Evolutionary conservation across 139 green algal species (phyloP), one percentile per base, ranked within the genome.

Genomic region (Chlorella sp.): DNA sequence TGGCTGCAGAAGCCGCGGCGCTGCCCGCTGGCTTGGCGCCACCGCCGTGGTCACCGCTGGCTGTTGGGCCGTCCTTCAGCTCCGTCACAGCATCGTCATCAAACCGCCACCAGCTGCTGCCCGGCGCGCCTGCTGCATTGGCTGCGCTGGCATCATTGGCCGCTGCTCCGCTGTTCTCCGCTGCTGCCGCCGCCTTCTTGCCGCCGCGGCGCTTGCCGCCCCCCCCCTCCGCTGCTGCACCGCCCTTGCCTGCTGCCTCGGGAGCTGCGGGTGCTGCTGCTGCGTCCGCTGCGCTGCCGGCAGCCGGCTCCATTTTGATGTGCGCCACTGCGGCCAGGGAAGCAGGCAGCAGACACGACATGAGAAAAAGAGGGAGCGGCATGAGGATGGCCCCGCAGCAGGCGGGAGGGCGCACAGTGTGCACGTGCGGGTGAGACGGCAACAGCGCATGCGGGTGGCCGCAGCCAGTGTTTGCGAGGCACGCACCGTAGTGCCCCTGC

Each of bases 401-500:
- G n/a, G n/a, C n/a, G n/a, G n/a, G n/a, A n/a, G n/a, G n/a, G n/a
- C n/a, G n/a, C n/a, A n/a, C n/a, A n/a, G n/a, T n/a, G n/a, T n/a
- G n/a, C n/a, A n/a, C n/a, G n/a, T n/a, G n/a, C n/a, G n/a, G n/a
- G n/a, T n/a, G n/a, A n/a, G n/a, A n/a, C n/a, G n/a, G n/a, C n/a
- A n/a, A n/a, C n/a, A n/a, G n/a, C n/a, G n/a, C n/a, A n/a, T n/a
- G n/a, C n/a, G 20, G 30, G 2, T 68, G 46, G 51, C 51, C 51
- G 2, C 51, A 20, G 51, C 13, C 51, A 60, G 51, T 3, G 4
- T 11, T 16, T 26, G 34, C 32, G 14, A 41, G 40, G 3, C 41
- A 34, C 86, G 36, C 86, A 92, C 95, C 94, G 83, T 98, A 98
- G 88, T 98, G 95, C 0, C 95, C 95, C 60, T 92, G 89, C 51